Evolutionary conservation across 2,329 filamentous ascomycete genomes (phyloP).

Genomic region (Stylonectria norvegica): DNA sequence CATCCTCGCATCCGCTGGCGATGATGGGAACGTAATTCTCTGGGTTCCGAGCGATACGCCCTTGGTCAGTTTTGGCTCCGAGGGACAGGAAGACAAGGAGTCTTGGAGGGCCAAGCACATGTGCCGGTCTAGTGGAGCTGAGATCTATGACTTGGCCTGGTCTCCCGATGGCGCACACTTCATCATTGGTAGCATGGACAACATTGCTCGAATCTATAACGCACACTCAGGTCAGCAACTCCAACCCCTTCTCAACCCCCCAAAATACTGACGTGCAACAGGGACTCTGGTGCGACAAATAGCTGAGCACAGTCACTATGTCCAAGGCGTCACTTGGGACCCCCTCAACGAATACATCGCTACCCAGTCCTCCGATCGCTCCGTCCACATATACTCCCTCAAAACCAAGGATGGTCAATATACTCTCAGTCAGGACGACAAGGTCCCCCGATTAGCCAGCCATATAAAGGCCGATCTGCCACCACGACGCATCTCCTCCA

Average conservation of each 20-base stretch:
- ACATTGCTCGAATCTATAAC: slow-evolving; percentile 95
- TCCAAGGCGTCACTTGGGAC: slow-evolving; percentile 98
- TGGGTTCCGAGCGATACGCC: slow-evolving; percentile 87
- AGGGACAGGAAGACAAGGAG: slow-evolving; percentile 88
- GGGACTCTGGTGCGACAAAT: slow-evolving; percentile 79
- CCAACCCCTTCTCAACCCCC: neutral
- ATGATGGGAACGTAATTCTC: slow-evolving; percentile 94
- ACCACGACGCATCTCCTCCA: slow-evolving; percentile 81
- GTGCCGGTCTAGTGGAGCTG: slow-evolving; percentile 90
- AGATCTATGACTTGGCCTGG: slow-evolving; percentile 98
- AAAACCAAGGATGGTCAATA: slow-evolving; percentile 97
- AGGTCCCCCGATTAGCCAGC: slow-evolving; percentile 76
- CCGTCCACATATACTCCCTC: slow-evolving; percentile 93
- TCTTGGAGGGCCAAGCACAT: slow-evolving; percentile 96
- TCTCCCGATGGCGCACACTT: slow-evolving; percentile 96
- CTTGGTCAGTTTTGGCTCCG: slow-evolving; percentile 70
- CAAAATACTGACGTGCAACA: slow-evolving; percentile 19
- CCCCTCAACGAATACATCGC: slow-evolving; percentile 97
- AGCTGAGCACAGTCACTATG: slow-evolving; percentile 95
- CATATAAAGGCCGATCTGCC: slow-evolving; percentile 84
- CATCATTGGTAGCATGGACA: slow-evolving; percentile 99
- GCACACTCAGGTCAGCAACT: slow-evolving; percentile 72
- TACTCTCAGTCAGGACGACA: slow-evolving; percentile 64
- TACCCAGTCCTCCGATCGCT: slow-evolving; percentile 95
- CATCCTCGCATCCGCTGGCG: slow-evolving; percentile 88